Conservation (phyloP, 2,329 filamentous ascomycete species). For the Neofusicoccum cordaticola region DNA sequence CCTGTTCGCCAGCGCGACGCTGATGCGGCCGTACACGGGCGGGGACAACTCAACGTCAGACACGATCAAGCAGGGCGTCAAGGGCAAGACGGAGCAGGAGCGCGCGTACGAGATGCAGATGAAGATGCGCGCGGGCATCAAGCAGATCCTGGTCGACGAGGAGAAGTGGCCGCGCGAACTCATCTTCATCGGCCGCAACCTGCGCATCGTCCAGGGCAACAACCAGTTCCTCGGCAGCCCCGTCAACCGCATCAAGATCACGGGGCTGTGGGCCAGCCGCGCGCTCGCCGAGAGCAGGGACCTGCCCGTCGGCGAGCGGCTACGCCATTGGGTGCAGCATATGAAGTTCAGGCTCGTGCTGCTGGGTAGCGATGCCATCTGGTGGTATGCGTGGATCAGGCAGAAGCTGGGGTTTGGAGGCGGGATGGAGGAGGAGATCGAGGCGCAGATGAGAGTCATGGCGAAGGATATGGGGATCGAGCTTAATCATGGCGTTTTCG, state of each 20-base stretch:
- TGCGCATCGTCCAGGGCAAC: conserved; percentile 90
- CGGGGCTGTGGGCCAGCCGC: conserved; percentile 82
- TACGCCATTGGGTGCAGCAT: conserved; percentile 71
- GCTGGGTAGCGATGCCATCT: conserved; percentile 72
- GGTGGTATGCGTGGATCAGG: conserved; percentile 74
- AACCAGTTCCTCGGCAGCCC: conserved; percentile 88
- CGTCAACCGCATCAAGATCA: conserved; percentile 90
- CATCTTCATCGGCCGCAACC: conserved; percentile 86
- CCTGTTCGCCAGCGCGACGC: conserved; percentile 84
- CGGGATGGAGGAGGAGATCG: conserved; percentile 93
- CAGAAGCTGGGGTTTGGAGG: conserved; percentile 74
- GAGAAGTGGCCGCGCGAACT: conserved; percentile 87
- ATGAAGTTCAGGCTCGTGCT: conserved; percentile 78
- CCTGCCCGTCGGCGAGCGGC: conserved; percentile 60
- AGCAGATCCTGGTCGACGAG: conserved; percentile 78
- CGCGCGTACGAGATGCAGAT: conserved; percentile 77
- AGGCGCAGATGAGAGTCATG: conserved; percentile 80
- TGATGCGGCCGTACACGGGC: conserved; percentile 87
- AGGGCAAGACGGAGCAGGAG: conserved; percentile 55
- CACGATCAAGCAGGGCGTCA: conserved; percentile 54
- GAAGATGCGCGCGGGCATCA: conserved; percentile 68
- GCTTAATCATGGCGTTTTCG: conserved; percentile 82
- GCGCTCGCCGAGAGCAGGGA: conserved; percentile 75
- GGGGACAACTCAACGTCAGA: conserved; percentile 67
- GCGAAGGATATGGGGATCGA: conserved; percentile 91